phyloP scores from a whole-genome alignment of 192 early-diverging fungal species.

The Rhizoclosmatium globosum region DNA sequence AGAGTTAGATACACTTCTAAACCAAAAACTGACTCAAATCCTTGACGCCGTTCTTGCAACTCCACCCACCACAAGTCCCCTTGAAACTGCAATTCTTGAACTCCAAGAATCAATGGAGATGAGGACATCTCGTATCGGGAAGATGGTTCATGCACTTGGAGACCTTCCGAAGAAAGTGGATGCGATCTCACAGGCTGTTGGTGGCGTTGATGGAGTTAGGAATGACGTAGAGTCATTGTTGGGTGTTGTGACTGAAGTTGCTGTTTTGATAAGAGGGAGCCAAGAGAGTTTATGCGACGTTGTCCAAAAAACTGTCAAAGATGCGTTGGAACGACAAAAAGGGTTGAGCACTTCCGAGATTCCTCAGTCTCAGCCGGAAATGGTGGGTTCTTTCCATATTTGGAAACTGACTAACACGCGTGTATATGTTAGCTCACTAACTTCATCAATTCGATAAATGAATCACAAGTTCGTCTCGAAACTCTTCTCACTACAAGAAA shows the following conservation, averaged over 20 bases:
- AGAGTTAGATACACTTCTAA: background rate
- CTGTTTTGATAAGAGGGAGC: background rate
- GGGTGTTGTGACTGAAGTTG: background rate
- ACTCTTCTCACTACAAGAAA: slow-evolving; percentile 9
- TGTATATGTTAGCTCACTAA: background rate
- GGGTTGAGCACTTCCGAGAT: too few relatives aligned
- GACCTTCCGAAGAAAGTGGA: background rate
- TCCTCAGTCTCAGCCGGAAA: too few relatives aligned
- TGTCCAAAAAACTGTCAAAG: background rate
- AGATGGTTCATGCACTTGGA: slow-evolving; percentile 55
- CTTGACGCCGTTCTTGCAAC: too few relatives aligned
- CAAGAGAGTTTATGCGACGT: background rate
- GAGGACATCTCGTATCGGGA: slow-evolving; percentile 53
- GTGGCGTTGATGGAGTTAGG: background rate
- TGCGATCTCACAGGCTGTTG: background rate
- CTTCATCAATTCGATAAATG: slow-evolving; percentile 39
- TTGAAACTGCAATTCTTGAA: slow-evolving; percentile 34
- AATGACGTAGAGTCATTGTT: background rate
- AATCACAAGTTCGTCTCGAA: slow-evolving; percentile 42
- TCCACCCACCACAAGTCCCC: background rate
- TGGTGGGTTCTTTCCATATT: too few relatives aligned
- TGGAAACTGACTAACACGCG: too few relatives aligned
- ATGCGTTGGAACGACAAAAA: too few relatives aligned
- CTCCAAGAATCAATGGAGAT: slow-evolving; percentile 55
- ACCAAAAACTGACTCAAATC: background rate